Evolutionary conservation across 495 filamentous ascomycete species (phyloP).

Genomic region (Penicillium cosmopolitanum): DNA sequence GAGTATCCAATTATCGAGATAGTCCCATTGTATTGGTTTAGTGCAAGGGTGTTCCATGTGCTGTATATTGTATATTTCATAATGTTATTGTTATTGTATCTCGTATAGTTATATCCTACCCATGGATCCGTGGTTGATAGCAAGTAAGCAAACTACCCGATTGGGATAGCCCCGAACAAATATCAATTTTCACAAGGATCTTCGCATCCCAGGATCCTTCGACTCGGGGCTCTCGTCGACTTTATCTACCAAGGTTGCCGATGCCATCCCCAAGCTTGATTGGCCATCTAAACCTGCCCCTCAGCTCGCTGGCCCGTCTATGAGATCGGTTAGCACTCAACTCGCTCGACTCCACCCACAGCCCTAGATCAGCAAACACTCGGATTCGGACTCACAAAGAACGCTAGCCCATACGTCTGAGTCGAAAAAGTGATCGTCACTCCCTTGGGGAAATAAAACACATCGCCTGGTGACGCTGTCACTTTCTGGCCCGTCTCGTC

Average conservation of each 20-base stretch:
- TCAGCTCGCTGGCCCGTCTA: constrained; percentile 51
- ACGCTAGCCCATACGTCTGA: constrained; percentile 69
- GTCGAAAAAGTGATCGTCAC: constrained; percentile 76
- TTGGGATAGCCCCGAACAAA: constrained; percentile 7
- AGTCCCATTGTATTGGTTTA: too few species aligned
- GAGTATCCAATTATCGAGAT: too few species aligned
- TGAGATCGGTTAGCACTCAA: constrained; percentile 21
- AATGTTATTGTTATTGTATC: too few species aligned
- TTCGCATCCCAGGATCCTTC: constrained; percentile 5
- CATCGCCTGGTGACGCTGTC: constrained; percentile 68
- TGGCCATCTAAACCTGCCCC: constrained; percentile 21
- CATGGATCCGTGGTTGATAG: neutral
- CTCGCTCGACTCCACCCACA: too few species aligned
- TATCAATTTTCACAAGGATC: neutral
- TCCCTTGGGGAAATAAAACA: constrained; percentile 81
- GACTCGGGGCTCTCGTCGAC: too few species aligned
- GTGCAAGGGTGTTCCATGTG: too few species aligned
- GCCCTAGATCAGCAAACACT: too few species aligned
- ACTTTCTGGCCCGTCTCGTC: constrained; percentile 73
- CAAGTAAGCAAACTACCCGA: constrained; percentile 33
- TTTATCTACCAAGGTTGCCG: neutral
- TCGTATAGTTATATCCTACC: neutral
- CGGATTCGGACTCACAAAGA: constrained; percentile 54
- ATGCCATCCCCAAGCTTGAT: neutral
- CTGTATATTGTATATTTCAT: too few species aligned